Base-by-base conservation (phyloP, 106 monocot species). In the Acanthochlamys bracteata region DNA sequence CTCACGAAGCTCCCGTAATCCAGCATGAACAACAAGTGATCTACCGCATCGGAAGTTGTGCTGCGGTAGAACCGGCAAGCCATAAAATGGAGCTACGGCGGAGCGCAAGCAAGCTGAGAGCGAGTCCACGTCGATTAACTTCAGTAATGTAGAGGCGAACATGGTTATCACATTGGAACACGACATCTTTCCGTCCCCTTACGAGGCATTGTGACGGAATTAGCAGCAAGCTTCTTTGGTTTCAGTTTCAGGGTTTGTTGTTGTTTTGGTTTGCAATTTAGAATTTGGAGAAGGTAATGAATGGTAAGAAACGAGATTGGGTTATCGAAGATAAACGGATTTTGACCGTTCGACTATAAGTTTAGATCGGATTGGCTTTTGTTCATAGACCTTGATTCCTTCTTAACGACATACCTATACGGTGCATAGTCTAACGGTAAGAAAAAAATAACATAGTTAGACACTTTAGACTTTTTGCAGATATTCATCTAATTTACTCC, bases 1-100 rank as follows among this genome's bases (percentile, higher is more conserved):
- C 0, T 66, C 82, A 23, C 94, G 80, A 26, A 94, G 89, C 40
- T 87, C 86, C n/a, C 79, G 71, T 19, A 83, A 76, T 24, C 71
- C n/a, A 69, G 76, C 79, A 33, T 57, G 71, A 39, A 75, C 42
- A 63, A 54, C 55, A 59, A 41, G 15, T 42, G 59, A 54, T 33
- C 51, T 3, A 39, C 7, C 39, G 61, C n/a, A 39, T 33, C 1
- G 61, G 19, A 4, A 17, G 49, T 49, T 1, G 3, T 49, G 49
- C 15, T 12, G 49, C 39, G 33, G 16, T 16, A 0, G 39, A 20
- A 40, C 14, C 10, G 39, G 61, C 19, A 14, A 16, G 61, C 39
- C 7, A 40, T 14, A 6, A 13, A 39, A 61, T 39, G 40, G 39
- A 14, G 19, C 13, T 17, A 59, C 9, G 59, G 59, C 40, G 1